These are phyloP conservation scores for Paraphoma sp. DNA, from an alignment of 2,329 filamentous ascomycete species.

Conservation along the genomic window DNA sequence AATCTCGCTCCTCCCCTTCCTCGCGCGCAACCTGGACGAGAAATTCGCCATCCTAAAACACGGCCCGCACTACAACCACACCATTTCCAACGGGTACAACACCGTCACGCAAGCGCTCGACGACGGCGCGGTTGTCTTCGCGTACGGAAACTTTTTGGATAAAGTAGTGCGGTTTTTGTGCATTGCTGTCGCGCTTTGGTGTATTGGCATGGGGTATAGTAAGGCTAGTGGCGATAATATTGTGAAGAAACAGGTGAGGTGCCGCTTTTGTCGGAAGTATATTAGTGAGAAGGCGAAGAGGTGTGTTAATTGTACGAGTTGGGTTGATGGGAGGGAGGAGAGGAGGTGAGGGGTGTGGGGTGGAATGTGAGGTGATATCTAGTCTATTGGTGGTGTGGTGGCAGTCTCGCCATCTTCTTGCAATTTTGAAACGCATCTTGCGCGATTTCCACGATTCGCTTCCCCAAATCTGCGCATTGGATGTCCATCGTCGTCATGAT, in stretches of 20 bases:
- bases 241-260: conserved; percentile 74
- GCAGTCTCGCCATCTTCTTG: too few relatives aligned
- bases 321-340: conserved; percentile 64
- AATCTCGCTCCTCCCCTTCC: conserved; percentile 71
- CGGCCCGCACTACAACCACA: conserved; percentile 57
- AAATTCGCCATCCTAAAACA: conserved; percentile 72
- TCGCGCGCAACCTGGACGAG: conserved; percentile 75
- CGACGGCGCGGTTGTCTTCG: conserved; percentile 75
- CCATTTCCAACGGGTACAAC: conserved; percentile 66
- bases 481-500: too few relatives aligned
- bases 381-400: too few relatives aligned
- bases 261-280: conserved; percentile 69
- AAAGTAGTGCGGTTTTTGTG: conserved; percentile 70
- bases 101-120: conserved; percentile 72
- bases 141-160: conserved; percentile 74
- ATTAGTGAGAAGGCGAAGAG: conserved; percentile 68
- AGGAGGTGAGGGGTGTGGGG: too few relatives aligned
- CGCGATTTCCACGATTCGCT: too few relatives aligned
- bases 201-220: conserved; percentile 68
- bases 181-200: conserved; percentile 70
- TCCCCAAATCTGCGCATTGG: too few relatives aligned
- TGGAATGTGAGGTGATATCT: too few relatives aligned
- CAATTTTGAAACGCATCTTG: too few relatives aligned
- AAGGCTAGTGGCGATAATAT: conserved; percentile 68
- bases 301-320: conserved; percentile 65